Percentiles rank a stretch among this genome's conserved stretches.
These are phyloP conservation scores for Penicillium italicum DNA, from an alignment of 2,329 filamentous ascomycete species.

Conservation along the genomic window DNA sequence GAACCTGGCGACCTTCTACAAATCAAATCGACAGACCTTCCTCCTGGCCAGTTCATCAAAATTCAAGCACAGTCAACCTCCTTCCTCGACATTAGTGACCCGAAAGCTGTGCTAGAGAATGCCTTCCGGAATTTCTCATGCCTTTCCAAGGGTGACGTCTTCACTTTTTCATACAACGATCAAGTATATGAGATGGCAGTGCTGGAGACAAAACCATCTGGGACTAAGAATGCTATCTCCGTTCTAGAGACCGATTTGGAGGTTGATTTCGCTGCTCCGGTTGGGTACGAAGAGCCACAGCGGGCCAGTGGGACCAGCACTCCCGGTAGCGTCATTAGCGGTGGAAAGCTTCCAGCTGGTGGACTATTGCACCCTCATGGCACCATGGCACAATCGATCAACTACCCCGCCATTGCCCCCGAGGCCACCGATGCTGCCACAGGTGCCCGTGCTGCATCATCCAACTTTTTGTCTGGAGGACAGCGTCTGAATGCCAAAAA, in stretches of 20 bases:
- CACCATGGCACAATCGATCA: conserved; percentile 97
- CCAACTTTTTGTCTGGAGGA: conserved; percentile 75
- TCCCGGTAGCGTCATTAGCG: conserved; percentile 64
- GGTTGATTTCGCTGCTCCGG: conserved; percentile 89
- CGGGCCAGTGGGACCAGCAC: conserved; percentile 79
- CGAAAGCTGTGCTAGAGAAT: conserved; percentile 93
- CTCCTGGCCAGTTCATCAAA: conserved; percentile 89
- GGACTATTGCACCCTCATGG: conserved; percentile 79
- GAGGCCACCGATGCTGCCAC: conserved; percentile 63
- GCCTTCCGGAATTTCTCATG: conserved; percentile 95
- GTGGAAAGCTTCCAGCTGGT: conserved; percentile 61
- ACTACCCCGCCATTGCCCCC: conserved; percentile 86
- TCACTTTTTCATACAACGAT: conserved; percentile 96
- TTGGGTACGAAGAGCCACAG: conserved; percentile 89
- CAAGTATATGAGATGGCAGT: conserved; percentile 90
- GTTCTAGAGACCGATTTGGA: conserved; percentile 96
- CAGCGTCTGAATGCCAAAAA: conserved; percentile 83
- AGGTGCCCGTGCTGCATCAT: conserved; percentile 61
- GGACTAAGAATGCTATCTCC: conserved; percentile 76
- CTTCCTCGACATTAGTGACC: conserved; percentile 95
- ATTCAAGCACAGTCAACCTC: conserved; percentile 88
- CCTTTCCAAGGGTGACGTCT: conserved; percentile 87
- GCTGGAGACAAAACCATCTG: conserved; percentile 84
- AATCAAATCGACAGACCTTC: conserved; percentile 89
- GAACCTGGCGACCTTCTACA: conserved; percentile 94